Evolutionary conservation across 2,329 filamentous ascomycete species (phyloP), one percentile per base, ranked within the genome.

Genomic region (Aspergillus bombycis): DNA sequence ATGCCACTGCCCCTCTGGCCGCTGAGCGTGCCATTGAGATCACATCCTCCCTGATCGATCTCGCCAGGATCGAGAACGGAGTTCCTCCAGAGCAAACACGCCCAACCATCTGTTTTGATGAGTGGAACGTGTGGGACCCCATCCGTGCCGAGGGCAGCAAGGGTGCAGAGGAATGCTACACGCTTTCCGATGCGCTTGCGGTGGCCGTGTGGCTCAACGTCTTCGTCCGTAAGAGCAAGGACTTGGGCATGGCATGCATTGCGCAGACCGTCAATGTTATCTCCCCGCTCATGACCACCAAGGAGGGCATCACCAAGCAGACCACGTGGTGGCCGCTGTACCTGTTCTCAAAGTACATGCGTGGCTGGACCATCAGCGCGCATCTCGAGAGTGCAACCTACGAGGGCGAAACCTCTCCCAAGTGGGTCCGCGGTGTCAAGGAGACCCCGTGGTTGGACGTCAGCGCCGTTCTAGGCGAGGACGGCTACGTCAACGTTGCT

Each of bases 41-140:
- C 67, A 84, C 89, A 3, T 86, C 86, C 2, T 81, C 84, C 0
- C 80, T 93, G 2, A 92, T 93, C 68, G 90, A 93, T 73, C 85
- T 93, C 1, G 91, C 91, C 0, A 83, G 89, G 38, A 88, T 92
- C 71, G 88, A 92, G 74, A 89, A 90, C 75, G 70, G 72, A 9
- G 74, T 79, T 0, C 84, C 89, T 0, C 78, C 83, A 0, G 80
- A 81, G 0, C 85, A 89, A n/a, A 85, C 86, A 4, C 81, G 85
- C 4, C 89, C 87, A 54, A 89, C 84, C 58, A 92, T 94, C 74
- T 93, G 91, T 81, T 93, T 93, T 73, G 91, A 94, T 74, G 91
- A 93, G 77, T 93, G 91, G 91, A 94, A 93, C 74, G 90, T 93
- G 10, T 94, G 91, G 91, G 90, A 92, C 70, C 89, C 90, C 0